These are phyloP conservation scores for Aspergillus baeticus DNA, from an alignment of 495 filamentous ascomycete species.

Conservation along the genomic window DNA sequence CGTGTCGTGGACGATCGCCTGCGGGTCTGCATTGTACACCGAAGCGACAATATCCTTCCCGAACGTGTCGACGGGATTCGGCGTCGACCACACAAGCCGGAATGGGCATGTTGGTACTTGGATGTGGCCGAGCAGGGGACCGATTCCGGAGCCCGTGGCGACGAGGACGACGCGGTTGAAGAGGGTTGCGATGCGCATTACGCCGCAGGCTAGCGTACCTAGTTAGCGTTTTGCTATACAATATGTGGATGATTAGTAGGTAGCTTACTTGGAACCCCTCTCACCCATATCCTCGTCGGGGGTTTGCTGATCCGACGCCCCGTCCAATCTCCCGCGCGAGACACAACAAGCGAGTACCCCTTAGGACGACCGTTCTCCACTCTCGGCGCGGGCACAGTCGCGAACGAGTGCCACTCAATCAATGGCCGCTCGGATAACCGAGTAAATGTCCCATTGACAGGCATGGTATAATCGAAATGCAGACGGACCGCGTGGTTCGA, in stretches of 20 bases:
- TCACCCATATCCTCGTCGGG: conserved; percentile 52
- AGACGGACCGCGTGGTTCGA: conserved; percentile 67
- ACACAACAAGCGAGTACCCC: conserved; percentile 60
- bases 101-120: conserved; percentile 23
- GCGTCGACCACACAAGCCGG: conserved; percentile 52
- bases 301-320: conserved; percentile 55
- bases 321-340: conserved; percentile 69
- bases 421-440: conserved; percentile 57
- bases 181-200: conserved; percentile 61
- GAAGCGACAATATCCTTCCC: conserved; percentile 41
- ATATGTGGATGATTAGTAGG: not conserved
- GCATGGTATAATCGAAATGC: conserved; percentile 55
- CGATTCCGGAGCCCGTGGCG: conserved; percentile 70
- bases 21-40: conserved; percentile 42
- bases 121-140: conserved; percentile 32
- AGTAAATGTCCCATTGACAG: conserved; percentile 42
- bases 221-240: not conserved
- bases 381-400: conserved; percentile 53
- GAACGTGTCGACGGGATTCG: conserved; percentile 42
- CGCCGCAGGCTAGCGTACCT: conserved; percentile 48
- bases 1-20: conserved; percentile 52
- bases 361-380: conserved; percentile 14
- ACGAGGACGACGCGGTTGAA: conserved; percentile 63
- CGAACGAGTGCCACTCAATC: conserved; percentile 66
- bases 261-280: conserved; percentile 35